phyloP scores from a whole-genome alignment of 495 filamentous ascomycete species.

The Aspergillus incahuasiensis region DNA sequence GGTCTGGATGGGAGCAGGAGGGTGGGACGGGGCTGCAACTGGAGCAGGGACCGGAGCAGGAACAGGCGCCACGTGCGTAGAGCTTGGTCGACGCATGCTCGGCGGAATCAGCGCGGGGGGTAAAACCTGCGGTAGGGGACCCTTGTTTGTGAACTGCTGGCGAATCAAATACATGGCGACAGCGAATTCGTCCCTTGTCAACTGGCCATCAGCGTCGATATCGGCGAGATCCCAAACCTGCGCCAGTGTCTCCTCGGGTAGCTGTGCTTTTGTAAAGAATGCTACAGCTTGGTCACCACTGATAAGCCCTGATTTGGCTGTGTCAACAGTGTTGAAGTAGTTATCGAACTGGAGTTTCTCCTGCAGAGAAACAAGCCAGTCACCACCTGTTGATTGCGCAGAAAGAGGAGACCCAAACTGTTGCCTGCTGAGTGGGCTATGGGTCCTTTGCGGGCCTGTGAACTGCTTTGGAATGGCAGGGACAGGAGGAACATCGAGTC shows the following conservation, averaged over 20 bases:
- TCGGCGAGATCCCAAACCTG: constrained; percentile 97
- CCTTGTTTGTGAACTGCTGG: constrained; percentile 71
- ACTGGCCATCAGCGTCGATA: constrained; percentile 81
- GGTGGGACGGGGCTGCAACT: constrained; percentile 48
- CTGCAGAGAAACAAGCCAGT: constrained; percentile 75
- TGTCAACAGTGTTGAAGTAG: constrained; percentile 79
- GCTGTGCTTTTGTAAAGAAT: constrained; percentile 87
- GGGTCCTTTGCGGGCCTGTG: constrained; percentile 60
- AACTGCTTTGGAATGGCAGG: constrained; percentile 69
- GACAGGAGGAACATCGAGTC: constrained; percentile 42
- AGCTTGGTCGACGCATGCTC: constrained; percentile 67
- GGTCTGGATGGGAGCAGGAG: constrained; percentile 53
- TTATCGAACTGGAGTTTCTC: constrained; percentile 85
- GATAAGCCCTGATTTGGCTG: constrained; percentile 70
- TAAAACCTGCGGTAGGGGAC: constrained; percentile 64
- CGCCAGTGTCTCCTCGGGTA: constrained; percentile 87
- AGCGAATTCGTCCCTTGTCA: constrained; percentile 87
- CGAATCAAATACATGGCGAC: constrained; percentile 97
- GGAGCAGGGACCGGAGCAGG: constrained; percentile 16
- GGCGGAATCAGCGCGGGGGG: constrained; percentile 83
- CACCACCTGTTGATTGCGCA: constrained; percentile 61
- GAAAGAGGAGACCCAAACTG: constrained; percentile 51
- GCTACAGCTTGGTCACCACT: constrained; percentile 92
- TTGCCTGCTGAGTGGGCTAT: constrained; percentile 65
- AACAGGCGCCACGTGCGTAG: constrained; percentile 43